A percentile compares a stretch with the other conserved stretches of the same genome.
These are phyloP conservation scores for Aspergillus flavus DNA, from an alignment of 2,329 filamentous ascomycete species.

Conservation along the genomic window DNA sequence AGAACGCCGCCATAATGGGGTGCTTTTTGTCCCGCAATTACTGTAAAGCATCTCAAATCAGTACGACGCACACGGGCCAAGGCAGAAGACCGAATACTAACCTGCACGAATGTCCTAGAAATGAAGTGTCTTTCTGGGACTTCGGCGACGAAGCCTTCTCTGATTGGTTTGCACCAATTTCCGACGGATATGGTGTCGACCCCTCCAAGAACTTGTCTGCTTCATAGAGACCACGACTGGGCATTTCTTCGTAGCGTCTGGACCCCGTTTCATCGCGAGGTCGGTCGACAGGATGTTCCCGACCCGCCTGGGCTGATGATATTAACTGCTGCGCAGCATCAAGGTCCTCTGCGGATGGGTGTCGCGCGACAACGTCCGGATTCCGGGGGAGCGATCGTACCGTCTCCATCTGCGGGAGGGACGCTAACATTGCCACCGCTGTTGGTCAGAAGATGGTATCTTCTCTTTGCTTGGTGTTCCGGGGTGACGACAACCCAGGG, in stretches of 20 bases:
- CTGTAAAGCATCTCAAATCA: slow-evolving; percentile 51
- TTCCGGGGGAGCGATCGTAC: slow-evolving; percentile 35
- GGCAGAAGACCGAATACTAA: slow-evolving; percentile 22
- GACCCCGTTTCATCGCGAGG: slow-evolving; percentile 24
- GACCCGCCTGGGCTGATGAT: slow-evolving; percentile 48
- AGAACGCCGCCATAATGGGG: slow-evolving; percentile 90
- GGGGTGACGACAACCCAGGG: slow-evolving; percentile 7
- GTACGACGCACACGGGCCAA: neutral
- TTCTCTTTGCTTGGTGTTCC: neutral
- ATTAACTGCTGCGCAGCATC: slow-evolving; percentile 52
- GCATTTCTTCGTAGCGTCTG: slow-evolving; percentile 21
- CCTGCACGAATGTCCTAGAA: slow-evolving; percentile 47
- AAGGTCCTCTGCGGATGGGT: slow-evolving; percentile 51
- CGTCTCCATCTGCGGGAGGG: slow-evolving; percentile 41
- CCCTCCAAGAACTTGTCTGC: slow-evolving; percentile 22
- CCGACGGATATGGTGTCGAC: slow-evolving; percentile 27
- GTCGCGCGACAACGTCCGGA: slow-evolving; percentile 38
- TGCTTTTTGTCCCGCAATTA: slow-evolving; percentile 92
- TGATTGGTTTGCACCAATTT: neutral
- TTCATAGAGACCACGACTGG: slow-evolving; percentile 17
- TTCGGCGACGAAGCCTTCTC: slow-evolving; percentile 40
- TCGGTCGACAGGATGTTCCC: slow-evolving; percentile 37
- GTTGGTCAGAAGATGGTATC: slow-evolving; percentile 4
- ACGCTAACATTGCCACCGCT: slow-evolving; percentile 38
- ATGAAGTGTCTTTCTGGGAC: slow-evolving; percentile 40